These are phyloP conservation scores for Yamadazyma membranifaciens DNA, from an alignment of 1,139 yeast species.

Conservation along the genomic window DNA sequence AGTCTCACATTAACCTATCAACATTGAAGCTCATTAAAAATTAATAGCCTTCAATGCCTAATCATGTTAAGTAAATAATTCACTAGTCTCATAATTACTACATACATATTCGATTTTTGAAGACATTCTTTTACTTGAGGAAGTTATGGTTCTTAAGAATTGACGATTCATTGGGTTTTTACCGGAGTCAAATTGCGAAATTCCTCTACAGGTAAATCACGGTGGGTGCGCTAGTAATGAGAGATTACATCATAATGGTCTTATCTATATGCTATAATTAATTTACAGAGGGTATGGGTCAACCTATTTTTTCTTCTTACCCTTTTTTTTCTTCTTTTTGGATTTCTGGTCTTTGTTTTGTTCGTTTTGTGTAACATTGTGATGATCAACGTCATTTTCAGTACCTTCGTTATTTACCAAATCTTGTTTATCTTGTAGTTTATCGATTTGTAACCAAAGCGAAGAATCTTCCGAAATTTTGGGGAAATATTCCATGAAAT, in stretches of 20 bases:
- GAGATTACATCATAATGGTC: conserved; percentile 15
- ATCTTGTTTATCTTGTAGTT: not conserved
- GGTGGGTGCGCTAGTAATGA: not conserved
- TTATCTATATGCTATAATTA: too few species aligned
- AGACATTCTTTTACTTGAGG: conserved; percentile 30
- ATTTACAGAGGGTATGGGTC: too few species aligned
- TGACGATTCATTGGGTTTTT: conserved; percentile 11
- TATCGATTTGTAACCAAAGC: conserved; percentile 1
- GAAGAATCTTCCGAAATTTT: conserved; percentile 2
- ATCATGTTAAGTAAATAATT: too few species aligned
- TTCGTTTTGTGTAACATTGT: conserved; percentile 1
- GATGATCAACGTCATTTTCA: not conserved
- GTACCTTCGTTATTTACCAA: conserved; percentile 1
- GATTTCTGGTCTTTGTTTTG: conserved; percentile 3
- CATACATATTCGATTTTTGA: conserved; percentile 49
- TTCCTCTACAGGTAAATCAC: not conserved
- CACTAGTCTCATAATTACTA: conserved; percentile 8
- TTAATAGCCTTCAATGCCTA: too few species aligned
- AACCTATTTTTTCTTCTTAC: conserved; percentile 9
- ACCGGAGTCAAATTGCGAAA: not conserved
- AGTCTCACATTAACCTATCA: too few species aligned
- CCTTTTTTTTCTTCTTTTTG: conserved; percentile 18
- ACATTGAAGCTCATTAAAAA: too few species aligned
- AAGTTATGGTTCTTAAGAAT: conserved; percentile 13
- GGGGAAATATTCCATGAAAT: conserved; percentile 6